A percentile compares a stretch with the other conserved stretches of the same genome.
Conservation (phyloP, 78 protist genomes). For the Monosiga brevicollis region DNA sequence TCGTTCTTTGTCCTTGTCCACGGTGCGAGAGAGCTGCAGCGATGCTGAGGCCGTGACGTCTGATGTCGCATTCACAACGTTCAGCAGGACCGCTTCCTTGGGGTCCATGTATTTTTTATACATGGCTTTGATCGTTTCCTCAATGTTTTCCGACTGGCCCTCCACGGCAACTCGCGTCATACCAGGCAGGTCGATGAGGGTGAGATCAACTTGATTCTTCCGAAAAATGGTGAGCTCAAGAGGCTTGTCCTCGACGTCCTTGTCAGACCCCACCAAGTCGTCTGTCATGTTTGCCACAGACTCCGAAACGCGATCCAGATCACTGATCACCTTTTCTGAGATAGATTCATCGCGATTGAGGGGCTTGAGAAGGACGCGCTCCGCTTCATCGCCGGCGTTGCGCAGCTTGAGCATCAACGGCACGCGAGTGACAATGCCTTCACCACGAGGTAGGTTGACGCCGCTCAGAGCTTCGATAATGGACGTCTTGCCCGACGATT, state of each 20-base stretch:
- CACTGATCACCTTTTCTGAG: too few species aligned
- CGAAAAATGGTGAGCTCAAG: not conserved
- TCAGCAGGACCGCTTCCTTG: not conserved
- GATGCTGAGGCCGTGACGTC: not conserved
- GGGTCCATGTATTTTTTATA: not conserved
- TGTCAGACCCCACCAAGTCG: not conserved
- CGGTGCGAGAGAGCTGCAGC: not conserved
- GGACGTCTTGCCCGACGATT: conserved; percentile 12
- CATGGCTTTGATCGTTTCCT: not conserved
- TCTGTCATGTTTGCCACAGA: not conserved
- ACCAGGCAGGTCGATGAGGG: conserved; percentile 17
- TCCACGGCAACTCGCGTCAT: not conserved
- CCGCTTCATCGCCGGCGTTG: not conserved
- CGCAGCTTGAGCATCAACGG: conserved; percentile 1
- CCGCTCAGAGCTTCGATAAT: conserved; percentile 6
- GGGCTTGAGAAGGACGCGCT: not conserved
- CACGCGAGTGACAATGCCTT: conserved; percentile 2
- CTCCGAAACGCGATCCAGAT: not conserved
- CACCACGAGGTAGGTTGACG: conserved; percentile 10
- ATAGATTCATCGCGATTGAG: too few species aligned
- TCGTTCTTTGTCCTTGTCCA: not conserved
- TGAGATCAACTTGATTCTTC: not conserved
- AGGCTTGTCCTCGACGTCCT: conserved; percentile 7
- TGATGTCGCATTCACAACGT: not conserved
- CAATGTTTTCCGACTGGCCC: not conserved